phyloP scores from a whole-genome alignment of 345 rosid species.

The sweet orange (Citrus sinensis) region DNA sequence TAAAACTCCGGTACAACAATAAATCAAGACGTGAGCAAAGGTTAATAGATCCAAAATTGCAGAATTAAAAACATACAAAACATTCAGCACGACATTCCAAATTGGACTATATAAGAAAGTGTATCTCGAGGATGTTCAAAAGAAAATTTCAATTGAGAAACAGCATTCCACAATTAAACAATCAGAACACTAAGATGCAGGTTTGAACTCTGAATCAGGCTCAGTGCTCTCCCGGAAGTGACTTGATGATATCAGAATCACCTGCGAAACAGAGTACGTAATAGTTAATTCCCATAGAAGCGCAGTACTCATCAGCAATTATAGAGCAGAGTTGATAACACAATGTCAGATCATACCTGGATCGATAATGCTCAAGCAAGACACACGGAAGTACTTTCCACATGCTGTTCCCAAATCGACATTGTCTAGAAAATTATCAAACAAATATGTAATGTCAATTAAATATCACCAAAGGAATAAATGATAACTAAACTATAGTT shows the following conservation, averaged over 20 bases:
- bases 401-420: conserved; percentile 80
- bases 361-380: conserved; percentile 68
- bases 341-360: conserved; percentile 30
- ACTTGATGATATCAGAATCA: conserved; percentile 79
- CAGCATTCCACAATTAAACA: too few relatives aligned
- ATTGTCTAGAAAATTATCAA: conserved; percentile 35
- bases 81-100: too few relatives aligned
- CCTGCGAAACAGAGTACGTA: conserved; percentile 24
- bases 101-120: too few relatives aligned
- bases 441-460: background rate
- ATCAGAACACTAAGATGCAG: background rate
- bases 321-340: background rate
- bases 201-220: background rate
- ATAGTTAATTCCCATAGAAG: background rate
- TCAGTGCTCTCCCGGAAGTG: conserved; percentile 58
- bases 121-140: too few relatives aligned
- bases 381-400: conserved; percentile 73
- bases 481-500: too few relatives aligned
- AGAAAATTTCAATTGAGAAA: too few relatives aligned
- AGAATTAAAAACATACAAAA: too few relatives aligned
- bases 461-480: too few relatives aligned
- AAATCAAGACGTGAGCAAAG: too few relatives aligned
- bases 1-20: too few relatives aligned
- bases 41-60: too few relatives aligned
- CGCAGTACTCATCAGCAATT: background rate